Percentiles rank a stretch among this genome's conserved stretches.
Evolutionary conservation across 345 rosid species (phyloP).

Genomic region (Eucalyptus tenuipes): DNA sequence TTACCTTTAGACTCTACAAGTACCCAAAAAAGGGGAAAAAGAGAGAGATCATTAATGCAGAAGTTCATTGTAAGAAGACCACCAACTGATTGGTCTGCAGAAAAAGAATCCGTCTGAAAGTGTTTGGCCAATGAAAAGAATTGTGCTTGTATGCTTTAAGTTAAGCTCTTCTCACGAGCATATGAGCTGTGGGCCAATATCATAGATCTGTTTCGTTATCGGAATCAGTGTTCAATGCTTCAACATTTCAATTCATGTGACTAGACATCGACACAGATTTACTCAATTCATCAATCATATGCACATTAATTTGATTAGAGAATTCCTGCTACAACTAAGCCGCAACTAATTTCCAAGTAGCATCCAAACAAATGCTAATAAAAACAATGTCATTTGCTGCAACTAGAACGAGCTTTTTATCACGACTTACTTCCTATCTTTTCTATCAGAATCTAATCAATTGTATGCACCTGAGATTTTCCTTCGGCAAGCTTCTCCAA

Average conservation of each 20-base stretch:
- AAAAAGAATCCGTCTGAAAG: neutral
- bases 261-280: neutral
- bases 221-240: neutral
- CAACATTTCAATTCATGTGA: neutral
- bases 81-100: neutral
- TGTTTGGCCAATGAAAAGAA: neutral
- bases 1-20: no score
- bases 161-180: neutral
- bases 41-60: no score
- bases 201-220: neutral
- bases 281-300: neutral
- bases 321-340: neutral
- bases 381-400: neutral
- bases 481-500: conserved; percentile 96
- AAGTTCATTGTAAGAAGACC: neutral
- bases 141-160: neutral
- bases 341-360: neutral
- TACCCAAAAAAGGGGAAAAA: no score
- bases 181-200: neutral
- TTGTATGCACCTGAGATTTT: conserved; percentile 41
- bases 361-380: neutral
- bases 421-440: no score
- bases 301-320: neutral
- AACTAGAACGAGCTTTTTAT: neutral
- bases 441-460: neutral